Evolutionary conservation across 305 asterid species (phyloP), one percentile per base, ranked within the genome.

Genomic region (Lippia alba): DNA sequence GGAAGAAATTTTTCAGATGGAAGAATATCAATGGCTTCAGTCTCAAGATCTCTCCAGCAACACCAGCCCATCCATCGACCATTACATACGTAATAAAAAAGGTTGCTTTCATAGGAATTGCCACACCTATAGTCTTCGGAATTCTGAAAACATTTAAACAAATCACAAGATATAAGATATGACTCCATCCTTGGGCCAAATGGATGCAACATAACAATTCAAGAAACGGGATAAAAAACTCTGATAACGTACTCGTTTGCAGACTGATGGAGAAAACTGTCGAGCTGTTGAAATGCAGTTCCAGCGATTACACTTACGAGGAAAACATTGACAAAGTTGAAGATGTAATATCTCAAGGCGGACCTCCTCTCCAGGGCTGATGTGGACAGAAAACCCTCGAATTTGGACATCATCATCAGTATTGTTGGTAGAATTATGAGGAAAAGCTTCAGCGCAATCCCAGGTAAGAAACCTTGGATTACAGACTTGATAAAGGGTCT

Each of bases 61-160:
- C 73, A 46, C 97, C 96, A 67, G 97, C 94, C 98, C 98, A 94
- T 66, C 98, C 98, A 61, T 94, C 98, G 60, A 91, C 94, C 98
- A 94, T 91, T 66, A 89, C 83, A 48, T 89, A 93, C 7, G 98
- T 91, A 41, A 93, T 93, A 82, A 91, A 92, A 81, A 92, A 92
- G 39, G 98, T 86, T 17, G 97, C 98, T 76, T 91, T 94, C 96
- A 91, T 91, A 3, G 98, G 98, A 63, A 94, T 90, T 6, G 94
- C 89, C 33, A 78, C 91, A 17, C 98, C 98, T 59, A 94, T 86
- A 5, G 83, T 91, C 74, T 3, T 88, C 1, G 93, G 90, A 58
- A 94, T 88, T 12, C 99, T 94, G 96, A 77, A 81, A 56, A 70
- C 39, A 60, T 33, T 44, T 45, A 20, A 8, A 33, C 4, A 18